A percentile compares a stretch with the other conserved stretches of the same genome.
These are phyloP conservation scores for Tetraselmis chui DNA, from an alignment of 139 green algal species.

Conservation along the genomic window DNA sequence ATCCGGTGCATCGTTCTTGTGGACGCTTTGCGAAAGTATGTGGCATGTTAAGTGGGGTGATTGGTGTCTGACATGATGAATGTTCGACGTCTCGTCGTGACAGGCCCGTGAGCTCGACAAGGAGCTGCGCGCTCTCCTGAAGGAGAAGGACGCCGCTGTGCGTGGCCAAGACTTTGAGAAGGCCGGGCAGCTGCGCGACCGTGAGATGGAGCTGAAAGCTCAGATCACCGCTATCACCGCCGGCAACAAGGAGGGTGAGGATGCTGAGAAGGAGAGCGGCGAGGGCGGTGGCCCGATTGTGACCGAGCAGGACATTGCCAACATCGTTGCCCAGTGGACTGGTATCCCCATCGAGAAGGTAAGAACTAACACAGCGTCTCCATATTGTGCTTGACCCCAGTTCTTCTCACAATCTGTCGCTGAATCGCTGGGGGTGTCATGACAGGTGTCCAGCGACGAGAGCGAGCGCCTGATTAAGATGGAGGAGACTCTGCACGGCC, in stretches of 20 bases:
- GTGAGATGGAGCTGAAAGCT: constrained; percentile 96
- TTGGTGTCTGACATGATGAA: too few species aligned
- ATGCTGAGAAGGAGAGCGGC: constrained; percentile 67
- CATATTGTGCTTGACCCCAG: background rate
- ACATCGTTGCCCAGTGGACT: constrained; percentile 66
- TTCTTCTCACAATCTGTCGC: too few species aligned
- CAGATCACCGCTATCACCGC: constrained; percentile 83
- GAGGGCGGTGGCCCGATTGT: constrained; percentile 43
- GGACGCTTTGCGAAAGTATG: too few species aligned
- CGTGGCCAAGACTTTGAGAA: constrained; percentile 94
- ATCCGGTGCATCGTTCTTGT: too few species aligned
- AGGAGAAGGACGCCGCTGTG: constrained; percentile 97
- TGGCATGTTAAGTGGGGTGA: too few species aligned
- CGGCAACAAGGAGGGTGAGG: constrained; percentile 57
- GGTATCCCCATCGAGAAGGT: constrained; percentile 83
- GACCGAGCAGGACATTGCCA: too few species aligned
- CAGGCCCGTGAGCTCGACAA: background rate
- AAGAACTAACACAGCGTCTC: background rate
- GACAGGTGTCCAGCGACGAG: constrained; percentile 85
- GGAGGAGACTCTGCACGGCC: constrained; percentile 91
- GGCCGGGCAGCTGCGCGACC: constrained; percentile 88
- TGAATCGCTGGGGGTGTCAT: too few species aligned
- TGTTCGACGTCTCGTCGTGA: background rate
- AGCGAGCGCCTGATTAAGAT: constrained; percentile 94
- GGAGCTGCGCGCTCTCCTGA: constrained; percentile 75